A percentile compares a stretch with the other conserved stretches of the same genome.
phyloP scores from a whole-genome alignment of 148 eudicot species.

The Tetragonia tetragonoides region DNA sequence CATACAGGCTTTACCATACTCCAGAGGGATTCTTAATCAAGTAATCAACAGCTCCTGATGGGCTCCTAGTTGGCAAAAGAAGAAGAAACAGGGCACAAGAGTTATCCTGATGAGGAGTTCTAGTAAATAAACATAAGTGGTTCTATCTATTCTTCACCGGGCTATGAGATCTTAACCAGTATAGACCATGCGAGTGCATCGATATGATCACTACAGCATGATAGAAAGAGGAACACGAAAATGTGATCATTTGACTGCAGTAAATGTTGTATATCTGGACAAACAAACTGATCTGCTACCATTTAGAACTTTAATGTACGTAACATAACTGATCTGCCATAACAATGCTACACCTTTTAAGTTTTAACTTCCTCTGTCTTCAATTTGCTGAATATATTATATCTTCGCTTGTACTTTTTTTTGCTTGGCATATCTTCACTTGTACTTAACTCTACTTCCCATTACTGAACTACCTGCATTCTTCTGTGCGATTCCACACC shows the following conservation, averaged over 20 bases:
- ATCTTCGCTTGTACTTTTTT: too few relatives aligned
- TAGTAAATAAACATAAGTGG: constrained; percentile 1
- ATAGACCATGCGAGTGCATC: not conserved
- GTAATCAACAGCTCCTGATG: not conserved
- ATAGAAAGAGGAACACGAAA: not conserved
- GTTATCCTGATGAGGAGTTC: not conserved
- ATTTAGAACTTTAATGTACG: not conserved
- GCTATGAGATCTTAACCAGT: not conserved
- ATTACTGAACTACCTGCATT: not conserved
- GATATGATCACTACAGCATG: not conserved
- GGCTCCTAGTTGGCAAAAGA: not conserved
- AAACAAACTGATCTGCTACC: not conserved
- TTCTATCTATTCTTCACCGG: not conserved
- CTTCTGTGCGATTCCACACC: not conserved
- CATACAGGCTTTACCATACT: not conserved
- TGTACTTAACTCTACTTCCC: not conserved
- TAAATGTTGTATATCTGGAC: not conserved
- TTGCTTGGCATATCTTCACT: not conserved
- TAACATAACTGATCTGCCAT: not conserved
- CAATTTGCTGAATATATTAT: not conserved
- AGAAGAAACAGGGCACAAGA: not conserved
- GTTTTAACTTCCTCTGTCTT: not conserved
- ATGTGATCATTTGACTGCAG: not conserved
- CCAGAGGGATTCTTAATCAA: not conserved
- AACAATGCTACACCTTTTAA: not conserved